These are phyloP conservation scores for Sesbania bispinosa DNA, from an alignment of 306 rosid species.

Conservation along the genomic window DNA sequence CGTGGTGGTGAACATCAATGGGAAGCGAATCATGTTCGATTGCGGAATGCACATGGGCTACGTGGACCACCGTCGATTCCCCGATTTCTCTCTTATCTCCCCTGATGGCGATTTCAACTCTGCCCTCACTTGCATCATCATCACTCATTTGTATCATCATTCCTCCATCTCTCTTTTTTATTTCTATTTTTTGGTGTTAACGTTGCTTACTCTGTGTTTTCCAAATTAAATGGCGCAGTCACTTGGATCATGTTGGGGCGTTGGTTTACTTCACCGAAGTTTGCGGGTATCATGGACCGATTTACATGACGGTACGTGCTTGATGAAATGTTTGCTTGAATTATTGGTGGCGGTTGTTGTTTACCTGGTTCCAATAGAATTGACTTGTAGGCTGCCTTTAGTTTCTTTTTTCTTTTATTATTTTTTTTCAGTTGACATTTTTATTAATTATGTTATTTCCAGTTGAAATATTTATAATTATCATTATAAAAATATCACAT, in stretches of 20 bases:
- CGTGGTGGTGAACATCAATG: constrained; percentile 74
- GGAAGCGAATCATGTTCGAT: constrained; percentile 91
- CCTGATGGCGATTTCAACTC: constrained; percentile 35
- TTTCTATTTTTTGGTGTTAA: background rate
- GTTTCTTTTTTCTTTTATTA: no score
- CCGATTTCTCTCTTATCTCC: constrained; percentile 68
- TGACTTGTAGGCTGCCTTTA: no score
- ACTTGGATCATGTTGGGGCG: constrained; percentile 89
- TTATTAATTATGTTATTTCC: no score
- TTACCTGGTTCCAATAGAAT: background rate
- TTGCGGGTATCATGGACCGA: constrained; percentile 77
- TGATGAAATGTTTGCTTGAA: constrained; percentile 36
- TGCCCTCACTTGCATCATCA: constrained; percentile 66
- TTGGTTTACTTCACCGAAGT: constrained; percentile 87
- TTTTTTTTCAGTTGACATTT: no score
- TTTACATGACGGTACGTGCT: constrained; percentile 88
- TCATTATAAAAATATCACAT: no score
- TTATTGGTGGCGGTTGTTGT: background rate
- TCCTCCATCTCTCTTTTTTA: background rate
- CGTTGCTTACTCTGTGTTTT: background rate
- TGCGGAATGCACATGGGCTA: constrained; percentile 91
- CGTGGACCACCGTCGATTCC: constrained; percentile 71
- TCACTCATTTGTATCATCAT: constrained; percentile 69
- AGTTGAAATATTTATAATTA: no score
- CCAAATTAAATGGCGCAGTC: constrained; percentile 44